These are phyloP conservation scores for Eustoma russellianum DNA, from an alignment of 257 asterid genomes.

Conservation along the genomic window DNA sequence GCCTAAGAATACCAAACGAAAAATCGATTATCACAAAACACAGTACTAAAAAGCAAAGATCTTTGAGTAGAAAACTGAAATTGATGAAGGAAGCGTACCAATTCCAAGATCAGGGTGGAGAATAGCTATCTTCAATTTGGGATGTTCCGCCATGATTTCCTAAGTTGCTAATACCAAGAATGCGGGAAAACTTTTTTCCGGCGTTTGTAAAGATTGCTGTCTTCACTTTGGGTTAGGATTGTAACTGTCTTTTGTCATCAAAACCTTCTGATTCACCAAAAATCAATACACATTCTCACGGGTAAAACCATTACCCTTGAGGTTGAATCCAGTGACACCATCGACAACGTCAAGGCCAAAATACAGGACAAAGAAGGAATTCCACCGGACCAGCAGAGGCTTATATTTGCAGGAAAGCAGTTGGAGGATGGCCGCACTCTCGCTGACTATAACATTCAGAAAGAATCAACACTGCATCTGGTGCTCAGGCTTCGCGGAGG, in stretches of 20 bases:
- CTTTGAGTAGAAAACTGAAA: background rate
- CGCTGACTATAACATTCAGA: conserved; percentile 33
- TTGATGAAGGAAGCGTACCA: conserved; percentile 11
- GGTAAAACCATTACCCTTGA: too few relatives aligned
- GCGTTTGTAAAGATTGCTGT: too few relatives aligned
- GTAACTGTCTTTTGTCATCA: too few relatives aligned
- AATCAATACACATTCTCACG: too few relatives aligned
- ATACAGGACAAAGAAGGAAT: conserved; percentile 28
- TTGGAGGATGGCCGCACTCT: conserved; percentile 37
- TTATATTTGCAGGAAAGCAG: conserved; percentile 38
- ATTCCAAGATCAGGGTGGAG: conserved; percentile 43
- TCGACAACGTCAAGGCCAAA: too few relatives aligned
- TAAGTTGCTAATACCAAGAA: background rate
- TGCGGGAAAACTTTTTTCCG: too few relatives aligned
- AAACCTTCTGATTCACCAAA: too few relatives aligned
- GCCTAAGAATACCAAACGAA: too few relatives aligned
- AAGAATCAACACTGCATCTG: conserved; percentile 61
- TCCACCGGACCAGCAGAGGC: conserved; percentile 78
- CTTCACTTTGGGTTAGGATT: too few relatives aligned
- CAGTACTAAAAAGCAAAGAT: too few relatives aligned
- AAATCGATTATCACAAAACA: too few relatives aligned
- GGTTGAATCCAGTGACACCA: too few relatives aligned
- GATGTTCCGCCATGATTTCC: conserved; percentile 14
- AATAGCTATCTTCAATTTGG: conserved; percentile 24
- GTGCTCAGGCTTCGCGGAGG: conserved; percentile 75